Percentiles rank a stretch among this genome's conserved stretches.
phyloP scores from a whole-genome alignment of 306 rosid species.

The Sphenostylis stenocarpa region DNA sequence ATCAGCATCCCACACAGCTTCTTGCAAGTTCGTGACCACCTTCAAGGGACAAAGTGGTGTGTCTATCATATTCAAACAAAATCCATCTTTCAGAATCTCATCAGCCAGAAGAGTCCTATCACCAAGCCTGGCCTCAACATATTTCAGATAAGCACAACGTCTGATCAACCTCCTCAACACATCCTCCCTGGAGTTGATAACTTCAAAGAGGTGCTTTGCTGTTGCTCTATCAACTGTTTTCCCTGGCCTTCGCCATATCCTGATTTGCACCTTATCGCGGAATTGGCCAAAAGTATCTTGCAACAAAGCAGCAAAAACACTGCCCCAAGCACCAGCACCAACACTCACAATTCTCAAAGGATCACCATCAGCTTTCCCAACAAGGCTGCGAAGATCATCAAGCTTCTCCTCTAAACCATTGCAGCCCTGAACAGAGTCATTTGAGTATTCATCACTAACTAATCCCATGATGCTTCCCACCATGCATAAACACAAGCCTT shows the following conservation, averaged over 20 bases:
- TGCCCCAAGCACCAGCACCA: conserved; percentile 99
- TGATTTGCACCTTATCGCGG: conserved; percentile 73
- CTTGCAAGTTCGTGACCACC: conserved; percentile 93
- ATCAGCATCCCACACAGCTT: conserved; percentile 98
- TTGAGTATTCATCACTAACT: conserved; percentile 40
- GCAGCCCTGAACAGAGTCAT: conserved; percentile 47
- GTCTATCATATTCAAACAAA: conserved; percentile 90
- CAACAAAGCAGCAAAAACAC: conserved; percentile 77
- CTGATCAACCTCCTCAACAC: conserved; percentile 84
- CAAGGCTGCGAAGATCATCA: conserved; percentile 64
- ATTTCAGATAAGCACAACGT: conserved; percentile 82
- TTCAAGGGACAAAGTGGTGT: conserved; percentile 93
- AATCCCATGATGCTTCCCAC: conserved; percentile 58
- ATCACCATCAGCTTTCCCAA: conserved; percentile 62
- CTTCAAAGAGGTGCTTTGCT: conserved; percentile 84
- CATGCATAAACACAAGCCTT: conserved; percentile 34
- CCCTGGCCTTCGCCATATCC: conserved; percentile 90
- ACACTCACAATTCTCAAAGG: conserved; percentile 87
- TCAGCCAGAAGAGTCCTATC: conserved; percentile 81
- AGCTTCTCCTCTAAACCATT: conserved; percentile 76
- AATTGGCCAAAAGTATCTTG: conserved; percentile 85
- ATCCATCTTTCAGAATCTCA: conserved; percentile 90
- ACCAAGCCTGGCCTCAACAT: conserved; percentile 93
- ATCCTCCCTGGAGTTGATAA: conserved; percentile 84
- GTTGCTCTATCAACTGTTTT: conserved; percentile 66